Base-by-base conservation (phyloP, 129 eudicot species). In the Kitagawia praeruptora region DNA sequence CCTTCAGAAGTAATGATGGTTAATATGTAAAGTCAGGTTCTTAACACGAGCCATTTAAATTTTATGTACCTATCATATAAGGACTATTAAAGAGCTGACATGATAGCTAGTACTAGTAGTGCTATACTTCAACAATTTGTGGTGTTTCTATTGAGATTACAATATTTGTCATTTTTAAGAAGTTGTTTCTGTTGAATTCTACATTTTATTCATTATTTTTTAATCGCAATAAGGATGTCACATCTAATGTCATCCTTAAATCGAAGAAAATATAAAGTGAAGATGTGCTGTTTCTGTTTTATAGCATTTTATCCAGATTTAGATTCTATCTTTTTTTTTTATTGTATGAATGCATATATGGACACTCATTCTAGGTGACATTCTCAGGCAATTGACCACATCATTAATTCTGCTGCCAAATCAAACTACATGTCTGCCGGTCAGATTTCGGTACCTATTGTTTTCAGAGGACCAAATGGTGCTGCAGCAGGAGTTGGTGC, bases 401-500 rank as follows among this genome's bases (percentile, higher is more conserved):
- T 96, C 6, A 96, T 96, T 40, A 96, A 96, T 84, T 96, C 99
- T 74, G 99, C 98, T 77, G 99, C 97, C 80, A 96, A 96, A 83
- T 90, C 97, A 75, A 96, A 92, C 87, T 96, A 96, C 85, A 96
- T 96, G 99, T 92, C 96, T 74, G 98, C 98, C 66, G 99, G 99
- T 16, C 89, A 89, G 80, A 86, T 96, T 51, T 84, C 89, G 28
- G 99, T 96, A 78, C 98, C 99, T 38, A 92, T 96, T 79, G 99
- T 96, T 72, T 96, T 96, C 54, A 89, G 99, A 81, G 99, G 99
- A 47, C 98, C 99, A 74, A 96, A 96, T 96, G 99, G 99, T 80
- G 93, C 98, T 46, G 99, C 99, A 81, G 98, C 99, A 83, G 99
- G 99, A 83, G 99, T 96, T 82, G 97, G 99, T 71, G 97, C 99